phyloP scores from a whole-genome alignment of 1,284 basidiomycete species.

The Leccinum solheimii region DNA sequence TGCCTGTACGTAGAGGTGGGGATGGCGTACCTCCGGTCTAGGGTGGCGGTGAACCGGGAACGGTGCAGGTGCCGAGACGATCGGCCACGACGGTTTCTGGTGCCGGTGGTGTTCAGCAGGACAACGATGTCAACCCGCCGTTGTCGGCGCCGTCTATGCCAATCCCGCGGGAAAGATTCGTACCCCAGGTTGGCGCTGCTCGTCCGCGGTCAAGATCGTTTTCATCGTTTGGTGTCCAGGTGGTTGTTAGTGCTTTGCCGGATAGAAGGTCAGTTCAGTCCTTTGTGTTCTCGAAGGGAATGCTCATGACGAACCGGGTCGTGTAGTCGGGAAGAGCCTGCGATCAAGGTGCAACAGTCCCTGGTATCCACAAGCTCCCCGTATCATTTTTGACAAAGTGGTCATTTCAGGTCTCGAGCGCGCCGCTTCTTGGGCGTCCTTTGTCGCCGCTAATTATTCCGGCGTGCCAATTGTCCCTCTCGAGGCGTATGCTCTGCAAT shows the following conservation, averaged over 20 bases:
- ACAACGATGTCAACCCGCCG: not conserved
- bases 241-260: not conserved
- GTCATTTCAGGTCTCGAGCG: no score
- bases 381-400: no score
- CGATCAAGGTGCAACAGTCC: no score
- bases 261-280: conserved; percentile 25
- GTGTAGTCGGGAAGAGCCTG: no score
- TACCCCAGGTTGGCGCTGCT: conserved; percentile 49
- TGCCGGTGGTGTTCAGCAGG: not conserved
- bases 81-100: conserved; percentile 1
- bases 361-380: no score
- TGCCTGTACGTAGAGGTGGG: conserved; percentile 28
- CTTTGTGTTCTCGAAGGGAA: not conserved
- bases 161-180: conserved; percentile 62
- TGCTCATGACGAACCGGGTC: no score
- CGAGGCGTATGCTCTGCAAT: no score
- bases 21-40: not conserved
- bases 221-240: conserved; percentile 54
- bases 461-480: no score
- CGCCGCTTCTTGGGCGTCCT: no score
- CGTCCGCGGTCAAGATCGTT: conserved; percentile 74
- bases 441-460: no score
- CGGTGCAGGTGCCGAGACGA: conserved; percentile 19
- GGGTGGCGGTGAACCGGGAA: no score
- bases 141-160: conserved; percentile 14